Evolutionary conservation across 2,329 filamentous ascomycete species (phyloP).

Genomic region (Sclerotinia trifoliorum): DNA sequence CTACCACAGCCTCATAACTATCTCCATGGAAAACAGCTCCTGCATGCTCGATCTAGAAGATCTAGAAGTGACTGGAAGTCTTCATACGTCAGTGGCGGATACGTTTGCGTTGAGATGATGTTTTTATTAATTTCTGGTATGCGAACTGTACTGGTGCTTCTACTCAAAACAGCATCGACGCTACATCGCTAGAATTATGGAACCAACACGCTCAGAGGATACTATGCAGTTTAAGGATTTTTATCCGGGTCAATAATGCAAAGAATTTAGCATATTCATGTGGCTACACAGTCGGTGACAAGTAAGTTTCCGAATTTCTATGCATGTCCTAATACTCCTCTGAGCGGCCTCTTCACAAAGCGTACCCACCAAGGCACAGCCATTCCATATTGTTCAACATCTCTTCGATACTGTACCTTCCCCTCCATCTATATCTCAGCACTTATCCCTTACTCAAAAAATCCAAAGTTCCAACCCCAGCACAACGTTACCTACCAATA

Average conservation of each 20-base stretch:
- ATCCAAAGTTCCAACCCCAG: slow-evolving; percentile 48
- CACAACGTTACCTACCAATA: slow-evolving; percentile 46
- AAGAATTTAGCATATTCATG: slow-evolving; percentile 50
- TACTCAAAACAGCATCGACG: slow-evolving; percentile 43
- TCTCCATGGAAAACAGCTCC: slow-evolving; percentile 34
- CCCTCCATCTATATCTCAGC: slow-evolving; percentile 53
- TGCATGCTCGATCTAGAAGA: slow-evolving; percentile 40
- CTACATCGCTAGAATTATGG: slow-evolving; percentile 46
- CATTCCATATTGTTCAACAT: slow-evolving; percentile 61
- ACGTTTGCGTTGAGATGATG: slow-evolving; percentile 44
- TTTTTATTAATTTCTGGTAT: slow-evolving; percentile 53
- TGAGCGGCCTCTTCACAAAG: slow-evolving; percentile 38
- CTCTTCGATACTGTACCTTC: slow-evolving; percentile 64
- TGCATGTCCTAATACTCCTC: background rate
- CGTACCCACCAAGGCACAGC: slow-evolving; percentile 50
- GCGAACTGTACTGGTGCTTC: slow-evolving; percentile 46
- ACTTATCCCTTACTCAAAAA: slow-evolving; percentile 47
- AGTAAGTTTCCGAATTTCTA: background rate
- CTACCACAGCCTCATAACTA: slow-evolving; percentile 37
- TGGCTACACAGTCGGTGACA: slow-evolving; percentile 47
- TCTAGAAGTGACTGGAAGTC: slow-evolving; percentile 41
- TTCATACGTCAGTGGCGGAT: slow-evolving; percentile 51
- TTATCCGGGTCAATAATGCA: slow-evolving; percentile 49
- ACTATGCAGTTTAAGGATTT: slow-evolving; percentile 45
- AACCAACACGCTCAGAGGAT: slow-evolving; percentile 45